phyloP scores from a whole-genome alignment of 441 rosid genomes.

The Hura crepitans region DNA sequence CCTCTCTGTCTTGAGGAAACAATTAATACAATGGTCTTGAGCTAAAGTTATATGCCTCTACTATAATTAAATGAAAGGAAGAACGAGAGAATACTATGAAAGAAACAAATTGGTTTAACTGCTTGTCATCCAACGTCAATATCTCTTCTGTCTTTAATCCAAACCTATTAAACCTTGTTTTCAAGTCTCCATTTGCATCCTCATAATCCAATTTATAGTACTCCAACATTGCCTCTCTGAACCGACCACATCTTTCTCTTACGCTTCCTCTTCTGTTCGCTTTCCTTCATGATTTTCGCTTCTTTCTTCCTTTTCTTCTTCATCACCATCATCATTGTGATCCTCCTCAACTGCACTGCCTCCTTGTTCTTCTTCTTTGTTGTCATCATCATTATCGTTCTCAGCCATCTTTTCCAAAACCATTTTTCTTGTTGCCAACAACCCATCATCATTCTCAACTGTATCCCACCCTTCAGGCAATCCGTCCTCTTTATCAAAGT shows the following conservation, averaged over 20 bases:
- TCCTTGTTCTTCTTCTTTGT: constrained; percentile 23
- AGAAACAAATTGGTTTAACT: constrained; percentile 79
- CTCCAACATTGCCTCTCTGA: constrained; percentile 72
- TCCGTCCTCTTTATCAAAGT: constrained; percentile 79
- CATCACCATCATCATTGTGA: constrained; percentile 11
- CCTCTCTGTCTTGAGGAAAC: neutral
- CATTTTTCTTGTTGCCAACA: constrained; percentile 58
- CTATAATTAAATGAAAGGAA: too few species aligned
- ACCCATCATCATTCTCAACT: constrained; percentile 47
- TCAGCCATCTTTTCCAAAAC: constrained; percentile 38
- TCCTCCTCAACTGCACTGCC: constrained; percentile 9
- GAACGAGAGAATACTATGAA: too few species aligned
- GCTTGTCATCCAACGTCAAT: constrained; percentile 54
- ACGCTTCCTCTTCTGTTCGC: constrained; percentile 64
- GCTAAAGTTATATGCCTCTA: neutral
- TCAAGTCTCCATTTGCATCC: constrained; percentile 75
- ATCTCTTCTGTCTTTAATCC: constrained; percentile 62
- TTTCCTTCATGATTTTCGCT: constrained; percentile 35
- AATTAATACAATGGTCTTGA: neutral
- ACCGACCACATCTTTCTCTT: constrained; percentile 59
- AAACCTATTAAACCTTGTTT: constrained; percentile 73
- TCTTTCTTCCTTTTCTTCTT: constrained; percentile 45
- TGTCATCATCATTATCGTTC: constrained; percentile 26
- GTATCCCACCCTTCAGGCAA: constrained; percentile 64
- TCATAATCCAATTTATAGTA: constrained; percentile 88